Evolutionary conservation across 371 early-diverging fungal species (phyloP).

Genomic region (Mortierella sp.): DNA sequence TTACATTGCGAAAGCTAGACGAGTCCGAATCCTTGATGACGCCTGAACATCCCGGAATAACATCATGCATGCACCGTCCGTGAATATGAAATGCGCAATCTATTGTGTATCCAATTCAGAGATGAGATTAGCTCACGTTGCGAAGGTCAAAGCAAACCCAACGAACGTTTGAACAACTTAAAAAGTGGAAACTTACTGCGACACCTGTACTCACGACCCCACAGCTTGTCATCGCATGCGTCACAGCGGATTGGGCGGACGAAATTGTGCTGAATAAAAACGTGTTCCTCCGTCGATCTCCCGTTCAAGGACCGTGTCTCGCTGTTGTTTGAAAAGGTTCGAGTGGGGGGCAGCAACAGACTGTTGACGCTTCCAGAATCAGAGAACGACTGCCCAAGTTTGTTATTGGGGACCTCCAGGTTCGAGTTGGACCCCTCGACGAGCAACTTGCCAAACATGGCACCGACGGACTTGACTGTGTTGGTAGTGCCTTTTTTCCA

Average conservation of each 20-base stretch:
- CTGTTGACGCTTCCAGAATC: slow-evolving; percentile 35
- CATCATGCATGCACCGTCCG: slow-evolving; percentile 62
- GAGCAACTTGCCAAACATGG: slow-evolving; percentile 62
- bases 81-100: slow-evolving; percentile 75
- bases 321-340: slow-evolving; percentile 33
- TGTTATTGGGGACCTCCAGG: slow-evolving; percentile 7
- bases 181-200: slow-evolving; percentile 61
- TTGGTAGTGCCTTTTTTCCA: slow-evolving; percentile 47
- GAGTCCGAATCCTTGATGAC: slow-evolving; percentile 35
- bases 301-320: slow-evolving; percentile 53
- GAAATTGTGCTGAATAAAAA: slow-evolving; percentile 72
- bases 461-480: slow-evolving; percentile 32
- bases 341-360: slow-evolving; percentile 25
- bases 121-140: not conserved
- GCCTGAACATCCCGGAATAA: slow-evolving; percentile 33
- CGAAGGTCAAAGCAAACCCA: not conserved
- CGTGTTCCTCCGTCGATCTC: slow-evolving; percentile 63
- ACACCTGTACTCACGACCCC: slow-evolving; percentile 84
- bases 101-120: slow-evolving; percentile 4
- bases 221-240: slow-evolving; percentile 86
- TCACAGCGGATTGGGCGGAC: slow-evolving; percentile 84
- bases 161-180: not conserved
- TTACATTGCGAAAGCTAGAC: slow-evolving; percentile 28
- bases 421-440: slow-evolving; percentile 22
- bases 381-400: slow-evolving; percentile 7